Evolutionary conservation across 2,329 filamentous ascomycete genomes (phyloP), one percentile per base, ranked within the genome.

Genomic region (Ophiostoma montium): DNA sequence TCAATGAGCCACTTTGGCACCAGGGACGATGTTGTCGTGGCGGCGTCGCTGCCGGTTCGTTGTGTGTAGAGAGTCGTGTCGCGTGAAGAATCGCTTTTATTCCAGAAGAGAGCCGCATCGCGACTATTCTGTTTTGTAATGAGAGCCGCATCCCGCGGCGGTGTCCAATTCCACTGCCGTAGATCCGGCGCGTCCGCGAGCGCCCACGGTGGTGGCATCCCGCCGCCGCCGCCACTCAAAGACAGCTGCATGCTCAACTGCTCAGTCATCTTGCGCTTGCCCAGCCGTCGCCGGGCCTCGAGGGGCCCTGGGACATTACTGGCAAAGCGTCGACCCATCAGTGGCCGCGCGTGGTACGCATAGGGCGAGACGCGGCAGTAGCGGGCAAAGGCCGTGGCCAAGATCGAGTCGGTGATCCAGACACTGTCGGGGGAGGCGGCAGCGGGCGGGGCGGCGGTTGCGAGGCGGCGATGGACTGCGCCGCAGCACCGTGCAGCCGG

Each of bases 401-500:
- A 67, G 21, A 74, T 56, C 42, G 74, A 67, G 56, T 84, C 79
- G 30, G 72, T 70, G 53, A 82, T 70, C 76, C 78, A 82, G 55
- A 80, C 58, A 39, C 67, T 63, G 47, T 74, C 70, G 11, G 36
- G n/a, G 11, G 39, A 18, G 12, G 33, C 21, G 23, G 47, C n/a
- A 23, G 42, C 32, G 21, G 16, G 16, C 9, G 18, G 3, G 21
- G 18, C 19, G 16, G 18, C 7, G n/a, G 19, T 16, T 18, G 35
- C 12, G n/a, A 35, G 30, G 31, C 23, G 44, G 44, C 41, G 30
- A 12, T 33, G 51, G 21, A 51, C 46, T 1, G 41, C 35, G 42
- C 42, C 19, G 46, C 48, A 43, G 39, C 45, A 48, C 53, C 36
- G 47, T 49, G 43, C 50, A 27, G 49, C 46, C 48, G 50, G 52